These are phyloP conservation scores for Pseudogymnoascus sp. DNA, from an alignment of 2,329 filamentous ascomycete genomes.

Conservation along the genomic window DNA sequence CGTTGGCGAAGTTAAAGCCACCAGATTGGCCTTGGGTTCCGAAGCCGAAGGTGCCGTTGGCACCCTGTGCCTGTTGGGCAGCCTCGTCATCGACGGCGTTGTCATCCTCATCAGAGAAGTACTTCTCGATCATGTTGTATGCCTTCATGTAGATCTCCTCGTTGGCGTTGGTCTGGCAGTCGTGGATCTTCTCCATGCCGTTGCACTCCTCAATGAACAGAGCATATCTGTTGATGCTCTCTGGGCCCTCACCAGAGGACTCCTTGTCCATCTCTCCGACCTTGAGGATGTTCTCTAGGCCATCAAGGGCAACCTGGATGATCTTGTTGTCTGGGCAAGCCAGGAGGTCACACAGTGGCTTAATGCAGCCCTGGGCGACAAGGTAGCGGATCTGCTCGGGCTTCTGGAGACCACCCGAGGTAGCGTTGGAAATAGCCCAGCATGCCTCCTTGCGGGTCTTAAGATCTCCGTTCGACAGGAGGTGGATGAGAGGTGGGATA, in stretches of 20 bases:
- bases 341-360: slow-evolving; percentile 90
- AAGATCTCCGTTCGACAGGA: slow-evolving; percentile 92
- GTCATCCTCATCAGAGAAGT: slow-evolving; percentile 98
- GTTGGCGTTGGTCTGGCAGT: slow-evolving; percentile 99
- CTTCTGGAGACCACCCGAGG: slow-evolving; percentile 94
- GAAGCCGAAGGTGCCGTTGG: slow-evolving; percentile 73
- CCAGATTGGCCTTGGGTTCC: slow-evolving; percentile 61
- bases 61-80: slow-evolving; percentile 57
- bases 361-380: slow-evolving; percentile 90
- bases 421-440: slow-evolving; percentile 99
- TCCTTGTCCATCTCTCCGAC: slow-evolving; percentile 98
- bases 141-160: slow-evolving; percentile 99
- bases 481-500: slow-evolving; percentile 90
- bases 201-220: slow-evolving; percentile 98
- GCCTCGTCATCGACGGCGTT: slow-evolving; percentile 65
- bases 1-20: slow-evolving; percentile 87
- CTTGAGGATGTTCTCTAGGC: slow-evolving; percentile 98
- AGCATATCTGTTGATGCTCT: slow-evolving; percentile 90
- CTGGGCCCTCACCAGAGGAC: slow-evolving; percentile 63
- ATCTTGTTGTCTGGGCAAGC: slow-evolving; percentile 99
- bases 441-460: slow-evolving; percentile 99
- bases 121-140: slow-evolving; percentile 99
- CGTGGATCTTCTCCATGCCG: slow-evolving; percentile 99
- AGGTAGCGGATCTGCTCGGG: slow-evolving; percentile 97
- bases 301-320: slow-evolving; percentile 95